phyloP scores from a whole-genome alignment of 257 asterid genomes.

The Solanum lycopersicoides region DNA sequence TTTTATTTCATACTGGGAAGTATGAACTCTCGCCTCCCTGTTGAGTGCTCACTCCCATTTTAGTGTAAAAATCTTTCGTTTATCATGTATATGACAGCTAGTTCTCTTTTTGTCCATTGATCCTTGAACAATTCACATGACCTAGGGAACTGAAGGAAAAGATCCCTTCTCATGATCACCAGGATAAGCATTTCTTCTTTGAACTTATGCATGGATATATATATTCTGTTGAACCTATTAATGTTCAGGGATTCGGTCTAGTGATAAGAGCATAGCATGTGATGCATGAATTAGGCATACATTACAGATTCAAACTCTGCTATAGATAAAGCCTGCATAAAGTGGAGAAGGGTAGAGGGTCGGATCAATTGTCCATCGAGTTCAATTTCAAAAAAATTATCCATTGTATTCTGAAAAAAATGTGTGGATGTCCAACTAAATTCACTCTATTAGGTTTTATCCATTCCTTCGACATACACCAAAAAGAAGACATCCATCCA shows the following conservation, averaged over 20 bases:
- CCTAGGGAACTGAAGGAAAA: not conserved
- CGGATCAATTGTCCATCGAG: not conserved
- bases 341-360: not conserved
- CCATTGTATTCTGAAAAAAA: not conserved
- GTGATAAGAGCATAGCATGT: not conserved
- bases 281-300: not conserved
- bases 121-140: not conserved
- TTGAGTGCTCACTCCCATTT: not conserved
- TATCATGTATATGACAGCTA: not conserved
- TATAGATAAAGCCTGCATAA: not conserved
- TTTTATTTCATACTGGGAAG: not conserved
- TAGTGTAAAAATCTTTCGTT: not conserved
- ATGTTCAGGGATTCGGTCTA: not conserved
- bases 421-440: not conserved
- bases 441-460: not conserved
- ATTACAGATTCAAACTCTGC: not conserved
- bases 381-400: not conserved
- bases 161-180: not conserved
- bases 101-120: not conserved
- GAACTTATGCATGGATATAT: not conserved
- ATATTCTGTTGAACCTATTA: not conserved
- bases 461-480: not conserved
- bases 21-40: not conserved
- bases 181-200: not conserved
- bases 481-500: not conserved